Base-by-base conservation (phyloP, 352 stramenopile species). In the Peronospora destructor region DNA sequence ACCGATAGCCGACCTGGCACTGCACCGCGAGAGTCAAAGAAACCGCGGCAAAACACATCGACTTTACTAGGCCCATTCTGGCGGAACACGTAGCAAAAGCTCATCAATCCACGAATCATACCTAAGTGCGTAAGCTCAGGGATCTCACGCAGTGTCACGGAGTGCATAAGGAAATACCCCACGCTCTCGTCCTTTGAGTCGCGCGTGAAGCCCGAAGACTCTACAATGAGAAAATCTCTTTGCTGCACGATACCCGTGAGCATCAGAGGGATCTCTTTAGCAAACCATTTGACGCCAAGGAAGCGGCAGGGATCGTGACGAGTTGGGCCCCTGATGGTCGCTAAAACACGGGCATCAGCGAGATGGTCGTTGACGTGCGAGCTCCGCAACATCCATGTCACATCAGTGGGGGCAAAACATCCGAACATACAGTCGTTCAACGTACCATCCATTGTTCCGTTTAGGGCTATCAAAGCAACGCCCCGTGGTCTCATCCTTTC, bases 371-470 rank as follows among this genome's bases (percentile, higher is more conserved):
- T 73, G 13, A 75, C 59, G 29, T 80, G 69, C 1, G 60, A 62
- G 19, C 64, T 76, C 6, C 71, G 71, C 47, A 66, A 61, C 34
- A 59, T 70, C 71, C 70, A 82, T 6, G 59, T 45, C 4, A 56
- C n/a, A 19, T 83, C 56, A 9, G 70, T 70, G 13, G 71, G 56
- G 0, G 68, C 71, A 38, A 84, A 62, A 13, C 43, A 53, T 5
- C 73, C 73, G 36, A 71, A 84, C 29, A 76, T 58, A 0, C 49
- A 61, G 58, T 87, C 73, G 10, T 87, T 64, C 16, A 87, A 33
- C 0, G 58, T 71, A 6, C 76, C 72, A 12, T 79, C 69, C 6
- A 85, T 26, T 4, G 51, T 65, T 11, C 71, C 76, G 4, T 70
- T 48, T 0, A 74, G 56, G 12, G 68, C 43, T 37, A 84, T 64